Conservation (phyloP, 164 flowering plant genomes). For the Vitis riparia region DNA sequence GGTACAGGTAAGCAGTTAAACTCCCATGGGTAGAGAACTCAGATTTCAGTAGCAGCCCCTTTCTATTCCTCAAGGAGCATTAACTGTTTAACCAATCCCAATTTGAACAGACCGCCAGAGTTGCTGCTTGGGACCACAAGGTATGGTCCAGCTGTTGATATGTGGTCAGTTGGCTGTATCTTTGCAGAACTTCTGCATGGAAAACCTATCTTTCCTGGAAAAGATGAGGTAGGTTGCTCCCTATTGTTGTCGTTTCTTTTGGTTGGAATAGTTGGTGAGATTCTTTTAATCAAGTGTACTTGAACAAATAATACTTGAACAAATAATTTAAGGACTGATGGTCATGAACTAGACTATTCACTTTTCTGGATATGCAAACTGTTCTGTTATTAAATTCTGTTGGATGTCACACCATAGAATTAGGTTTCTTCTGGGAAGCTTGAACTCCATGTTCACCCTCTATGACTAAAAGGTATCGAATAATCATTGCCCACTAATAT, state of each 20-base stretch:
- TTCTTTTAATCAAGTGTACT: no score
- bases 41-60: neutral
- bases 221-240: slow-evolving; percentile 63
- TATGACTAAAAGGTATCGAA: no score
- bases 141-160: slow-evolving; percentile 2
- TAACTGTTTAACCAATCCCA: slow-evolving; percentile 6
- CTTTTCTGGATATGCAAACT: no score
- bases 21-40: no score
- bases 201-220: neutral
- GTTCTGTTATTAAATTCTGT: no score
- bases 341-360: no score
- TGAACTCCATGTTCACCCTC: no score
- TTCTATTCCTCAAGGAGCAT: neutral
- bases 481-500: no score
- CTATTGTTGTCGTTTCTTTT: neutral
- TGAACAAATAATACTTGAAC: no score
- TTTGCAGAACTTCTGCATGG: slow-evolving; percentile 5
- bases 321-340: no score
- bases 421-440: no score
- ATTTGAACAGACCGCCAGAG: slow-evolving; percentile 45
- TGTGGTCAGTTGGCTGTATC: slow-evolving; percentile 5
- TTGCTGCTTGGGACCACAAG: neutral
- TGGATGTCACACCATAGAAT: no score
- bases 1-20: slow-evolving; percentile 72
- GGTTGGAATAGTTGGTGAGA: neutral